Percentiles rank a stretch among this genome's conserved stretches.
Evolutionary conservation across 495 filamentous ascomycete genomes (phyloP).

Genomic region (Chaetomium cochliodes): DNA sequence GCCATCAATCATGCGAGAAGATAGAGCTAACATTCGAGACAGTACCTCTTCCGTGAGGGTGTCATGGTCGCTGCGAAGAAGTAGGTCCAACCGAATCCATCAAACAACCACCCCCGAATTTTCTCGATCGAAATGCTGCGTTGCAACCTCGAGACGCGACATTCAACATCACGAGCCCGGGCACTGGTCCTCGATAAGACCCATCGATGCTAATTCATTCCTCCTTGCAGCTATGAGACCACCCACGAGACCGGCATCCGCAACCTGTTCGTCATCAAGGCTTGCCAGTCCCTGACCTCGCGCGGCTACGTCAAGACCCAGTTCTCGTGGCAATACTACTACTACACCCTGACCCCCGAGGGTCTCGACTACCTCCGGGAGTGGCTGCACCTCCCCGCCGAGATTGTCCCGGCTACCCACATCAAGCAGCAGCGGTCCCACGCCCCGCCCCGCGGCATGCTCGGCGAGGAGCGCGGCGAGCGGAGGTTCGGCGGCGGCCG

Average conservation of each 20-base stretch:
- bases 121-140: constrained; percentile 11
- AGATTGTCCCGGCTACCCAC: constrained; percentile 98
- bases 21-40: constrained; percentile 40
- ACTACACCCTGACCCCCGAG: constrained; percentile 99
- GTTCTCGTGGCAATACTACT: constrained; percentile 99
- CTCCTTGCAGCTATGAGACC: constrained; percentile 37
- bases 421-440: constrained; percentile 99
- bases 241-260: constrained; percentile 61
- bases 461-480: constrained; percentile 84
- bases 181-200: background rate
- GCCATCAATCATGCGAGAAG: background rate
- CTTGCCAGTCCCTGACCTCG: constrained; percentile 93
- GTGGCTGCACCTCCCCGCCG: constrained; percentile 99
- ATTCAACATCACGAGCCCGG: background rate
- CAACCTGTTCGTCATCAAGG: constrained; percentile 99
- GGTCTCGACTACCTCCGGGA: constrained; percentile 99
- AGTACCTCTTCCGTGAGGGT: constrained; percentile 99
- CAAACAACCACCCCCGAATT: constrained; percentile 15
- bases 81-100: constrained; percentile 33
- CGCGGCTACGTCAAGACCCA: constrained; percentile 98
- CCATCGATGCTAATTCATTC: constrained; percentile 31
- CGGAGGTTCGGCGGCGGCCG: constrained; percentile 65
- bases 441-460: constrained; percentile 96
- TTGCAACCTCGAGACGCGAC: constrained; percentile 5
- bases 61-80: constrained; percentile 99